A percentile compares a stretch with the other conserved stretches of the same genome.
These are phyloP conservation scores for Sedum album DNA, from an alignment of 164 flowering plant species.

Conservation along the genomic window DNA sequence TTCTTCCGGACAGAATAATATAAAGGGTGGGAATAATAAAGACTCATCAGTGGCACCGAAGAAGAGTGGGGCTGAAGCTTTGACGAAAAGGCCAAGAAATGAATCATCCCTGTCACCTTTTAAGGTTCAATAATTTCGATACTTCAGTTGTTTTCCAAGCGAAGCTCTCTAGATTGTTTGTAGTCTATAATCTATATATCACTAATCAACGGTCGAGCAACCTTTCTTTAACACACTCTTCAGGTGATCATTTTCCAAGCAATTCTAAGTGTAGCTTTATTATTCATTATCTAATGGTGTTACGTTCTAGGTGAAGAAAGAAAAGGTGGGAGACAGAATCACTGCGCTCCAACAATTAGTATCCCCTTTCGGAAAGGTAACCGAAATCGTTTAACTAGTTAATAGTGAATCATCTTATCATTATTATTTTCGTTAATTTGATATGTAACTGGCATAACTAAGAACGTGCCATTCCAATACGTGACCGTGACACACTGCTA, in stretches of 20 bases:
- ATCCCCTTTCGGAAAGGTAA: slow-evolving; percentile 98
- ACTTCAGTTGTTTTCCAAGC: neutral
- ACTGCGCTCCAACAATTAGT: slow-evolving; percentile 97
- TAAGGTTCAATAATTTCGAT: slow-evolving; percentile 35
- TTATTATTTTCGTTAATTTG: neutral
- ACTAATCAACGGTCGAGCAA: neutral
- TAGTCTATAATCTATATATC: neutral
- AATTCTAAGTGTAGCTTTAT: too few relatives aligned
- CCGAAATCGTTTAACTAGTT: neutral
- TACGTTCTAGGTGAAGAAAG: slow-evolving; percentile 66
- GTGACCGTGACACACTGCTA: neutral
- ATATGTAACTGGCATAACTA: too few relatives aligned
- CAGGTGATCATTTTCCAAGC: neutral
- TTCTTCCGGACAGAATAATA: slow-evolving; percentile 1
- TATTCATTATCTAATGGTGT: neutral
- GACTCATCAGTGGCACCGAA: slow-evolving; percentile 23
- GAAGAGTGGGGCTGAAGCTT: slow-evolving; percentile 36
- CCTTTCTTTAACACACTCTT: slow-evolving; percentile 7
- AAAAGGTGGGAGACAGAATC: slow-evolving; percentile 99
- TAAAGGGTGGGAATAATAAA: neutral
- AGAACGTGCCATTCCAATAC: neutral
- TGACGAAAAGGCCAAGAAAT: slow-evolving; percentile 54
- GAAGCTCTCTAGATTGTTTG: neutral
- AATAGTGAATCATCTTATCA: neutral
- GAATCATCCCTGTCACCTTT: slow-evolving; percentile 67